A percentile compares a stretch with the other conserved stretches of the same genome.
Evolutionary conservation across 2,329 filamentous ascomycete species (phyloP).

Genomic region (Hymenoscyphus scutula): DNA sequence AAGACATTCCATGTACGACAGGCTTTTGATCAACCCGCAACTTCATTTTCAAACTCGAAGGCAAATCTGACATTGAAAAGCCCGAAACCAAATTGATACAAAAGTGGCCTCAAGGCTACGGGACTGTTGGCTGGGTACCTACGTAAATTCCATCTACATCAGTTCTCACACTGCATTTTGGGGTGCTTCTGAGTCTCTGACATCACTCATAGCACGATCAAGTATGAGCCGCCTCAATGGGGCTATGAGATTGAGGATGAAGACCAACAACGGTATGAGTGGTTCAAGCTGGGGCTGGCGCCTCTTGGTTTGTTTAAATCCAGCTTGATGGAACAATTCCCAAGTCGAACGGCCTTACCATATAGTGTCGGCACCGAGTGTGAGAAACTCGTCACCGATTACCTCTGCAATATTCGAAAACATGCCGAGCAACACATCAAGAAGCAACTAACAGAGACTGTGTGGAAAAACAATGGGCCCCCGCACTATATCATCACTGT

Average conservation of each 20-base stretch:
- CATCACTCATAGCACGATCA: too few species aligned
- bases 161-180: too few species aligned
- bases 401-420: conserved; percentile 7
- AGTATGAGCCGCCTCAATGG: too few species aligned
- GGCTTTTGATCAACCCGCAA: too few species aligned
- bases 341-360: neutral
- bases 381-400: conserved; percentile 8
- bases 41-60: too few species aligned
- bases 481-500: conserved; percentile 17
- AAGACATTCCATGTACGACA: too few species aligned
- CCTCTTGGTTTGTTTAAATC: neutral
- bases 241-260: conserved; percentile 5
- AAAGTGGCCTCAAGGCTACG: too few species aligned
- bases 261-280: conserved; percentile 4
- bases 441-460: neutral
- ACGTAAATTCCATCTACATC: too few species aligned
- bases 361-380: neutral
- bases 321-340: conserved; percentile 3
- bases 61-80: too few species aligned
- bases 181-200: too few species aligned
- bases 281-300: conserved; percentile 13
- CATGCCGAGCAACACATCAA: conserved; percentile 7
- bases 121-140: too few species aligned
- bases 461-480: neutral
- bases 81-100: too few species aligned